A percentile compares a stretch with the other conserved stretches of the same genome.
These are phyloP conservation scores for Aspergillus indologenus DNA, from an alignment of 495 filamentous ascomycete species.

Conservation along the genomic window DNA sequence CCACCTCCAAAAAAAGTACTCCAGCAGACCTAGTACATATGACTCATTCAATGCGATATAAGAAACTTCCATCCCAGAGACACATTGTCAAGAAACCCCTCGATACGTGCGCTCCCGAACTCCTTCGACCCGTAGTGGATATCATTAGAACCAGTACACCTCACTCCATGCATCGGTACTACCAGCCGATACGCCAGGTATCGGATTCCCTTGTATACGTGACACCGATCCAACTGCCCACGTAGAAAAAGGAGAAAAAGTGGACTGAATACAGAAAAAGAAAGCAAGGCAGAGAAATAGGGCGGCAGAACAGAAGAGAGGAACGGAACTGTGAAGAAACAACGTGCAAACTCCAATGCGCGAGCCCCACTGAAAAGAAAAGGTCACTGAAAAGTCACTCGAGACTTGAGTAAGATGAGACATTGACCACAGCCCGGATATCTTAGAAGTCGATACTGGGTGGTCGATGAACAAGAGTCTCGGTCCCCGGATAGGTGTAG, in stretches of 20 bases:
- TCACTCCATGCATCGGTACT: conserved; percentile 6
- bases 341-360: not conserved
- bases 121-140: conserved; percentile 7
- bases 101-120: conserved; percentile 1
- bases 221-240: not conserved
- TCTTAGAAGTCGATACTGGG: conserved; percentile 26
- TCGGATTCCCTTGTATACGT: conserved; percentile 4
- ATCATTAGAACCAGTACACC: conserved; percentile 5
- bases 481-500: conserved; percentile 29
- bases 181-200: conserved; percentile 11
- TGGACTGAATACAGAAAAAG: no score
- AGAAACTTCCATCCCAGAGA: not conserved
- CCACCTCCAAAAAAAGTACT: not conserved
- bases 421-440: not conserved
- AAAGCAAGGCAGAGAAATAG: not conserved
- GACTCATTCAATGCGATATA: not conserved
- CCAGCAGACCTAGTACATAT: not conserved
- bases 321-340: not conserved
- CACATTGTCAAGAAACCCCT: not conserved
- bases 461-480: conserved; percentile 23
- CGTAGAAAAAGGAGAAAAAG: not conserved
- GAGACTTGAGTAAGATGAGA: no score
- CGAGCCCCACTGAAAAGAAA: not conserved
- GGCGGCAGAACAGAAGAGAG: not conserved
- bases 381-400: conserved; percentile 12